Evolutionary conservation across 371 early-diverging fungal genomes (phyloP), one percentile per base, ranked within the genome.

Genomic region (Haplosporangium sp.): DNA sequence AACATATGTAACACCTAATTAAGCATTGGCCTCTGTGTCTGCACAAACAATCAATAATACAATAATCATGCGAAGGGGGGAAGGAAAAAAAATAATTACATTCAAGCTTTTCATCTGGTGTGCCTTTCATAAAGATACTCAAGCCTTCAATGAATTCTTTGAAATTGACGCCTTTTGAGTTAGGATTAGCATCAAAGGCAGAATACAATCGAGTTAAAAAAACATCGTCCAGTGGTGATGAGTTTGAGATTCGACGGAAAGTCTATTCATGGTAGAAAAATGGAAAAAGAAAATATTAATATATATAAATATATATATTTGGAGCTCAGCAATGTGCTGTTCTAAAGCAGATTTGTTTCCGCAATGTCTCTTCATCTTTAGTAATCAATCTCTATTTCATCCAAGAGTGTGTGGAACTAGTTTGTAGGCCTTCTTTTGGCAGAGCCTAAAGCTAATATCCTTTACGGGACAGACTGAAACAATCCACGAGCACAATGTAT

Each of bases 201-300:
- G 92, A 90, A 84, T 93, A 95, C 13, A 95, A 81, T 59, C 94
- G 85, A 72, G 92, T 91, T 69, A 95, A 76, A 79, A 95, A 95
- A 9, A 91, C 84, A 71, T 92, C 92, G 50, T 93, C 93, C 45
- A 86, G 84, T 10, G 90, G 86, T 67, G 93, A 93, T 34, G 81
- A 79, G 61, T 79, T 67, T 40, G 74, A 57, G 48, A 79, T 79
- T 17, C 81, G 72, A 48, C 81, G 81, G 69, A 74, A 79, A 27
- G 69, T 74, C 81, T 79, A 71, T 53, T 39, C 13, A 42, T 2
- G 8, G 53, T 56, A n/a, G 45, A 13, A 44, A 59, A 34, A 69
- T 44, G 48, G 62, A 17, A 47, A 63, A 63, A 42, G 38, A 61
- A 40, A 48, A 60, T 4, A 20, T 5, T 15, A 8, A 61, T 8